Base-by-base conservation (phyloP, 345 rosid species). In the Salix suchowensis region DNA sequence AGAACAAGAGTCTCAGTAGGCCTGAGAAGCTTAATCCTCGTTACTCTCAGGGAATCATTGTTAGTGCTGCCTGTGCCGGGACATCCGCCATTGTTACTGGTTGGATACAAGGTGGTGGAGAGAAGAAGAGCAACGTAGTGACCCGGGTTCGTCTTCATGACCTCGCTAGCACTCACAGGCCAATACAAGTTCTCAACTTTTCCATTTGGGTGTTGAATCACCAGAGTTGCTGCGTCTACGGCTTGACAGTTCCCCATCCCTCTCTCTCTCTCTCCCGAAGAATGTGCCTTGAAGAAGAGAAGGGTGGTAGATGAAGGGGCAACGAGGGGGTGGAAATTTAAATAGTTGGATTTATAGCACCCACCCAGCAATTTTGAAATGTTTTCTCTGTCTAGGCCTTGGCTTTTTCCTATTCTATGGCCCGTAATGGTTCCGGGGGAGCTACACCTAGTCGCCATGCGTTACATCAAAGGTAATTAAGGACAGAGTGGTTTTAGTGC, bases 221-320 rank as follows among this genome's bases (percentile, higher is more conserved):
- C 91, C 34, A 95, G 83, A 6, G 89, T 88, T 16, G 94, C 91
- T 39, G 98, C 85, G 76, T 95, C 98, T 26, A 88, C 75, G 16
- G 97, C 97, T 80, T 95, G 98, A 73, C 98, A 95, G 44, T 95
- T 95, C 44, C 98, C 98, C 98, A 95, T 95, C 70, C 58, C 15
- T 66, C 52, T 61, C 28, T 1, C 28, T 46, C 36, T 39, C 12
- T 61, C 69, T 36, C 11, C 42, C 23, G 26, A 60, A 10, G 40
- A 8, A 32, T 2, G 19, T 13, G 42, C 8, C n/a, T 42, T 60
- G 24, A 55, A 40, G 68, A 16, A 30, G 28, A 60, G n/a, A 4
- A 23, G 13, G 58, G 30, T 3, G 32, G 50, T 18, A 32, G 18
- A 37, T 67, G n/a, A 52, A 44, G 67, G 67, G 70, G 80, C n/a